Evolutionary conservation across 441 rosid genomes (phyloP), one percentile per base, ranked within the genome.

Genomic region (Adansonia rubrostipa): DNA sequence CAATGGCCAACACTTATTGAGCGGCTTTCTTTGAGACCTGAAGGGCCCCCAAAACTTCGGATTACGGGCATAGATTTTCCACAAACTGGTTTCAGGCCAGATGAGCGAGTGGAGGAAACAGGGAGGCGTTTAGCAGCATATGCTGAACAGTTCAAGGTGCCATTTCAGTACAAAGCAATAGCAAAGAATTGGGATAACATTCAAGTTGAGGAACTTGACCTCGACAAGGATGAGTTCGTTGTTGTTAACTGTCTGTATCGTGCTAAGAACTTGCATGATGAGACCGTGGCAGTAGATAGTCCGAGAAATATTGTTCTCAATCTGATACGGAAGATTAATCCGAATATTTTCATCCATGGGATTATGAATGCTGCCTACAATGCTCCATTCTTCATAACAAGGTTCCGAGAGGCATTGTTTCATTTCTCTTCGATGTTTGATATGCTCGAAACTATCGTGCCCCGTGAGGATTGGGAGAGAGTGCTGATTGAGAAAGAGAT

Each of bases 351-450:
- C 80, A 82, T 93, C 79, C 93, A 88, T 33, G 97, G 96, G 45
- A 82, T 90, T 70, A 88, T 83, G 13, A 93, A 91, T 70, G 97
- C 92, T 51, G 87, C 89, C 24, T 92, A 87, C 75, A 92, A 84
- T 60, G 98, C 97, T n/a, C 98, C 99, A 0, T 93, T 95, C 83
- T 95, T 91, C 15, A 91, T 92, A 14, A 95, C 99, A 15, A 78
- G 98, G 70, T 93, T 93, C 71, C 87, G 94, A 1, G 98, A 95
- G 83, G 97, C 93, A 60, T 82, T 95, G 58, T 91, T 90, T 83
- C 97, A 93, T 84, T 95, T 89, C 87, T 95, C 99, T 65, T 88
- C 99, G 68, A 82, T 93, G 84, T 95, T 95, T 74, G 97, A 95
- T 82, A 91, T 95, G 93, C 93, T 95, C 17, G 97, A 93, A 77